phyloP scores from a whole-genome alignment of 1,284 basidiomycete genomes.

The Leccinum pachyderme region DNA sequence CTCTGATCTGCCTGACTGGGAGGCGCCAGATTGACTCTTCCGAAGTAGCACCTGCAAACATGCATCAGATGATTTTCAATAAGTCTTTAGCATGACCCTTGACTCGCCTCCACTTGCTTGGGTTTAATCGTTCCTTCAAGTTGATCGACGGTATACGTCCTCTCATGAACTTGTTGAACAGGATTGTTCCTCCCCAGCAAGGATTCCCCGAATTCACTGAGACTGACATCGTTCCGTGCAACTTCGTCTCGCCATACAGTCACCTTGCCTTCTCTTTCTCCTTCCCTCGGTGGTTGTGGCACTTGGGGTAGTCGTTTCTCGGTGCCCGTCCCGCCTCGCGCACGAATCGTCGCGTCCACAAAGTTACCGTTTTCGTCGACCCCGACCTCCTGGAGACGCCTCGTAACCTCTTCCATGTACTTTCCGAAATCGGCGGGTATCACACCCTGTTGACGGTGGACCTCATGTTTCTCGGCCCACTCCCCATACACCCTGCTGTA shows the following conservation, averaged over 20 bases:
- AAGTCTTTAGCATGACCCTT: not conserved
- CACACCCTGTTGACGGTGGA: constrained; percentile 21
- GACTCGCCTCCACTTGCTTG: constrained; percentile 24
- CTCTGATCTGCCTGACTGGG: constrained; percentile 28
- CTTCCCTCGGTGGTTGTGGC: constrained; percentile 10
- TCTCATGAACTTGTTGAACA: constrained; percentile 12
- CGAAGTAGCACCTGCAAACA: constrained; percentile 16
- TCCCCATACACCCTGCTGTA: constrained; percentile 34
- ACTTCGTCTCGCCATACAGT: constrained; percentile 54
- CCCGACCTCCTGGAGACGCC: constrained; percentile 40
- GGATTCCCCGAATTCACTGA: constrained; percentile 28
- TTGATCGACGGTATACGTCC: constrained; percentile 10
- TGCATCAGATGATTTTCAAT: not conserved
- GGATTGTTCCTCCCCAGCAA: constrained; percentile 12
- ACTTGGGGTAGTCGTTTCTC: not conserved
- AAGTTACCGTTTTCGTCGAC: constrained; percentile 32
- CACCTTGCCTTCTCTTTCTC: constrained; percentile 42
- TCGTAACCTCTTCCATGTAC: constrained; percentile 49
- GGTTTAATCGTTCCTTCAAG: constrained; percentile 11
- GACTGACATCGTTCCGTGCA: constrained; percentile 34
- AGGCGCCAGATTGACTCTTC: constrained; percentile 18
- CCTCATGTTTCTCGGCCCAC: constrained; percentile 31
- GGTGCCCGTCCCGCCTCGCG: constrained; percentile 2
- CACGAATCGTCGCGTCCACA: constrained; percentile 13
- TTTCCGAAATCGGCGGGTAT: constrained; percentile 37